Percentiles rank a stretch among this genome's conserved stretches.
Evolutionary conservation across 2,329 filamentous ascomycete genomes (phyloP).

Genomic region (Talaromyces marneffei): DNA sequence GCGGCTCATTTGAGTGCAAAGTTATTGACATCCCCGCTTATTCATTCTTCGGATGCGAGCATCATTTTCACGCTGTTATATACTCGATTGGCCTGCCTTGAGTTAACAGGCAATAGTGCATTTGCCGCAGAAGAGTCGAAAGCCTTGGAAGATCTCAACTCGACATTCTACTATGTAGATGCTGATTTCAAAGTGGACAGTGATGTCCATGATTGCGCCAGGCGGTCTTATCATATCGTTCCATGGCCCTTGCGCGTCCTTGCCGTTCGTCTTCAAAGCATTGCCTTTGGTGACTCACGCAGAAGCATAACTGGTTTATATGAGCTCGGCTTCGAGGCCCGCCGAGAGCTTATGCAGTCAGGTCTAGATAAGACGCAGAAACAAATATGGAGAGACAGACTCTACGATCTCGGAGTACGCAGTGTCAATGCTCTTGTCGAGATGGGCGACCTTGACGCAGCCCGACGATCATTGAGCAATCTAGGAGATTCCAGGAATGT

Average conservation of each 20-base stretch:
- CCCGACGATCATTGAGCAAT: slow-evolving; percentile 60
- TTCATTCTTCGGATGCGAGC: slow-evolving; percentile 48
- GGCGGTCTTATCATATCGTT: slow-evolving; percentile 65
- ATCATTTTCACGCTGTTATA: slow-evolving; percentile 74
- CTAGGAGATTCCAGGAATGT: slow-evolving; percentile 21
- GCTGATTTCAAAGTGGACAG: slow-evolving; percentile 25
- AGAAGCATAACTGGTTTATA: slow-evolving; percentile 86
- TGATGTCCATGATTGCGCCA: slow-evolving; percentile 55
- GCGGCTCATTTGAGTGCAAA: slow-evolving; percentile 54
- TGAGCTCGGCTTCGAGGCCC: slow-evolving; percentile 74
- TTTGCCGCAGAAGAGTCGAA: slow-evolving; percentile 62
- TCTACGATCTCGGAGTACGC: slow-evolving; percentile 67
- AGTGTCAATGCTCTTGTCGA: slow-evolving; percentile 50
- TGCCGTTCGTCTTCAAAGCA: slow-evolving; percentile 73
- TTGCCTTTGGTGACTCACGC: slow-evolving; percentile 78
- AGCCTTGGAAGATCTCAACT: slow-evolving; percentile 55
- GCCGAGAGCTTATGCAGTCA: slow-evolving; percentile 53
- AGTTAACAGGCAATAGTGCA: slow-evolving; percentile 67
- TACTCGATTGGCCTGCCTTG: slow-evolving; percentile 72
- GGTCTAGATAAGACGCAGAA: slow-evolving; percentile 50
- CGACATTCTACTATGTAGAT: slow-evolving; percentile 48
- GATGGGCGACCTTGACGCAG: slow-evolving; percentile 81
- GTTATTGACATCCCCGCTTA: slow-evolving; percentile 38
- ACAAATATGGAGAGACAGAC: slow-evolving; percentile 63
- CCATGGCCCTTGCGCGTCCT: slow-evolving; percentile 85